Evolutionary conservation across 2,329 filamentous ascomycete species (phyloP).

Genomic region (Coniochaeta hoffmannii): DNA sequence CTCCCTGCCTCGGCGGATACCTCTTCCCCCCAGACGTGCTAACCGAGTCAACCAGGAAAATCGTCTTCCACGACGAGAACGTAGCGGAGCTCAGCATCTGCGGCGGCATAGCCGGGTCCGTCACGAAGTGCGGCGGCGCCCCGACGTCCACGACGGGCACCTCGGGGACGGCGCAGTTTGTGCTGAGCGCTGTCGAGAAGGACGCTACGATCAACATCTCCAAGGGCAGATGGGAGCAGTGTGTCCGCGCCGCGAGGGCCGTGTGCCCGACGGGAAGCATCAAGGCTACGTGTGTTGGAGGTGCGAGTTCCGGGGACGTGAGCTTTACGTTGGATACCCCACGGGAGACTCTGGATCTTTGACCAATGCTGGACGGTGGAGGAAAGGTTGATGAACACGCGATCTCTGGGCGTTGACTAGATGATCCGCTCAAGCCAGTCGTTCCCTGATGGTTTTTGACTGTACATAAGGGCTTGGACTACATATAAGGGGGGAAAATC

Average conservation of each 20-base stretch:
- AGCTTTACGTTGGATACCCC: conserved; percentile 30
- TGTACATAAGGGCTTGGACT: conserved; percentile 4
- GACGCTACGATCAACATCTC: conserved; percentile 45
- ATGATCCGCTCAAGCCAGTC: background rate
- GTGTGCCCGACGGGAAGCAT: conserved; percentile 43
- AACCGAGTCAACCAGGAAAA: conserved; percentile 21
- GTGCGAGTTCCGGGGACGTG: conserved; percentile 37
- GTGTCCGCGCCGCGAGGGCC: conserved; percentile 43
- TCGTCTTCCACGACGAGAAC: conserved; percentile 46
- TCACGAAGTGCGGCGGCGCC: conserved; percentile 35
- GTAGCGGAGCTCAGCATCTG: conserved; percentile 56
- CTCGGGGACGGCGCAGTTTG: conserved; percentile 40
- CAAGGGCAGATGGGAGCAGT: conserved; percentile 46
- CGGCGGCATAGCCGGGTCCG: conserved; percentile 40
- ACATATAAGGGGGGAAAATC: background rate
- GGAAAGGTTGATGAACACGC: background rate
- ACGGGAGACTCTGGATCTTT: background rate
- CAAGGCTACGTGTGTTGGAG: conserved; percentile 37
- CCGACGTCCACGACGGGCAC: conserved; percentile 35
- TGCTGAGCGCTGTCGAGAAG: conserved; percentile 29
- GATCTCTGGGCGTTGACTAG: background rate
- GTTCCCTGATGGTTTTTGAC: background rate
- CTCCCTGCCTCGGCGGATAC: background rate
- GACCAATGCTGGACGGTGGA: background rate
- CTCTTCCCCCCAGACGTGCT: conserved; percentile 1